Evolutionary conservation across 1,284 basidiomycete genomes (phyloP), one percentile per base, ranked within the genome.

Genomic region (Volvariella volvacea): DNA sequence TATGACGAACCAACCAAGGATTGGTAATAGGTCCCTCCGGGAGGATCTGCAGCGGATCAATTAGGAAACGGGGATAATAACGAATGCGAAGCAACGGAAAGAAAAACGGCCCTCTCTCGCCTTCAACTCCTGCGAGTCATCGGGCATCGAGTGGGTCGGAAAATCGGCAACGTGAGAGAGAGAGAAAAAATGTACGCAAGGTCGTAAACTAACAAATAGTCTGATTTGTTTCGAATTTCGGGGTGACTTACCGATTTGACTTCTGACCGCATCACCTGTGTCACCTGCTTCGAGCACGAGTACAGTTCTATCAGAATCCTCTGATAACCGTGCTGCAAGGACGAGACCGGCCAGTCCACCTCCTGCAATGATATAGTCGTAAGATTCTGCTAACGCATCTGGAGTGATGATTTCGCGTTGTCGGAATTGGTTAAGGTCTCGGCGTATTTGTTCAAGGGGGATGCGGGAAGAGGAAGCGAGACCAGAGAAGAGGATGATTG

Each of bases 321-420:
- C 86, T 0, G 82, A 74, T n/a, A 92, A 69, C 20, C 86, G 74
- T 12, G 75, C 65, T 0, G 86, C 88, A 21, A 91, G 59, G 4
- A 81, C 80, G 17, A 90, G 71, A 22, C 88, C 88, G 3, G 83
- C 84, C 3, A 82, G 73, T 34, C 87, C 87, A 25, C 86, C 87
- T 28, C 79, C 78, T 19, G 67, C 68, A 49, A 80, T 72, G 47
- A 79, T 66, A 55, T 76, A 79, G 58, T 80, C 78, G 56, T 80
- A 80, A 0, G 71, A 61, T 34, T 65, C 55, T 4, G 59, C 56
- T 22, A 68, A 58, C 15, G 65, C 59, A 21, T 58, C 59, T 37
- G 65, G 52, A 41, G 62, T 58, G 37, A 73, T 61, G 48, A 74
- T 72, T 44, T 69, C 67, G 31, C 55, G 49, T 22, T 55, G 54